Evolutionary conservation across 805 yeast species (phyloP).

Genomic region (Wickerhamomyces xylosicus): DNA sequence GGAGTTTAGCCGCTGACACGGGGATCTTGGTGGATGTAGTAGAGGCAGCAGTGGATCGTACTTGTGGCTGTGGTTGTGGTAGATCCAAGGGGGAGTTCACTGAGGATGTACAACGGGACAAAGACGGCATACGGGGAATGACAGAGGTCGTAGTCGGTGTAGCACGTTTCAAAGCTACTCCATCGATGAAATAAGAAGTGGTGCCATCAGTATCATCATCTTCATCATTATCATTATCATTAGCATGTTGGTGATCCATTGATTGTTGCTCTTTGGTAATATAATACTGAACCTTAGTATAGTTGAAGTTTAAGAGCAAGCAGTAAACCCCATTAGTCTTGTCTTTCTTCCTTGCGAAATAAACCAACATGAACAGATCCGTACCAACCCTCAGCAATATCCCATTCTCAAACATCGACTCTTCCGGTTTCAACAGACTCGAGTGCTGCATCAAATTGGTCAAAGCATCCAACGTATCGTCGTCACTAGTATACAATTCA

Average conservation of each 20-base stretch:
- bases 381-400: too few species aligned
- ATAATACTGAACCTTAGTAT: too few species aligned
- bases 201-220: too few species aligned
- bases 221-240: too few species aligned
- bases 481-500: background rate
- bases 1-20: too few species aligned
- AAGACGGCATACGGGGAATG: too few species aligned
- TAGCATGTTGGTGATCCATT: background rate
- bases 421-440: too few species aligned
- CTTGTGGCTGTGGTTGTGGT: background rate
- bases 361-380: background rate
- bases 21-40: too few species aligned
- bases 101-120: background rate
- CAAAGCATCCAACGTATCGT: background rate
- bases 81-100: background rate
- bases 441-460: background rate
- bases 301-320: too few species aligned
- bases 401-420: too few species aligned
- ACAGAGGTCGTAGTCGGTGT: background rate
- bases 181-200: background rate
- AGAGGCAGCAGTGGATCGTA: too few species aligned
- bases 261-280: too few species aligned
- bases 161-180: background rate
- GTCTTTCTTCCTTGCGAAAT: background rate
- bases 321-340: background rate